These are phyloP conservation scores for Cucumis sativus DNA, from an alignment of 306 rosid genomes.

Conservation along the genomic window DNA sequence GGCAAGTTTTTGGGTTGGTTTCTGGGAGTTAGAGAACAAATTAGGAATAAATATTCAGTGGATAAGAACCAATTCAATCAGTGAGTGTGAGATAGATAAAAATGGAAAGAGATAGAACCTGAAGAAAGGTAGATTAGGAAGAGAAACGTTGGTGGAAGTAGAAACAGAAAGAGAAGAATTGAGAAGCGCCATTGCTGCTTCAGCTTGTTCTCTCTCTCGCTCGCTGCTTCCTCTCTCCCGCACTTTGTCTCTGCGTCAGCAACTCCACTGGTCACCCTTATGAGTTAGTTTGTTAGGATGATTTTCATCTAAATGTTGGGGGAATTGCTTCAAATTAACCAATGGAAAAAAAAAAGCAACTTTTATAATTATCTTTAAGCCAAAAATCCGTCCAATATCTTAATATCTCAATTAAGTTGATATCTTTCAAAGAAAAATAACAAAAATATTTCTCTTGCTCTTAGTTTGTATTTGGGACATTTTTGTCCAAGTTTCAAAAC, in stretches of 20 bases:
- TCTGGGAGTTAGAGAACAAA: conserved; percentile 13
- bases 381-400: too few species aligned
- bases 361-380: too few species aligned
- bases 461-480: too few species aligned
- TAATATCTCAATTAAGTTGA: too few species aligned
- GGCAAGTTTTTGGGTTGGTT: conserved; percentile 18
- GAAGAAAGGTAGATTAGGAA: conserved; percentile 24
- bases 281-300: neutral
- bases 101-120: conserved; percentile 20
- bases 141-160: conserved; percentile 18
- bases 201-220: neutral
- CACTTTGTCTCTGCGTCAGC: neutral
- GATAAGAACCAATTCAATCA: neutral
- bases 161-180: conserved; percentile 31
- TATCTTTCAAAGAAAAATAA: too few species aligned
- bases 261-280: neutral
- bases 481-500: too few species aligned
- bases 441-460: too few species aligned
- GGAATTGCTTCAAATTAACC: neutral
- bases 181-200: conserved; percentile 36
- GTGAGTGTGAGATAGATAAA: neutral
- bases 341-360: too few species aligned
- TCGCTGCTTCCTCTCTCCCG: neutral
- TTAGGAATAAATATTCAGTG: neutral
- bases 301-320: neutral